These are phyloP conservation scores for Schizosaccharomyces lindneri DNA, from an alignment of 805 yeast species.

Conservation along the genomic window DNA sequence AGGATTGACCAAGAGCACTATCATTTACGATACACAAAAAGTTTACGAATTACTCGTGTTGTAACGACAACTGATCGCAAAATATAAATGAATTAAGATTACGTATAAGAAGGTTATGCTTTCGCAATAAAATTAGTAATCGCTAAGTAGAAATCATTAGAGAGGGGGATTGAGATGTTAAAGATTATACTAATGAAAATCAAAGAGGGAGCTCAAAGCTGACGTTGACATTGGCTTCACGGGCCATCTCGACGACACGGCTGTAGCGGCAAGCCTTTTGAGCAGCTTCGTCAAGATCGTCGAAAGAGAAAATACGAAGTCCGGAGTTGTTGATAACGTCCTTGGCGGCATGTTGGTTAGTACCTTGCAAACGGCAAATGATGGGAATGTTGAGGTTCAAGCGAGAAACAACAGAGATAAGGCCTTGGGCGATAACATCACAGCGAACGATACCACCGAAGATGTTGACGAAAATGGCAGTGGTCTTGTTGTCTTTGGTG, in stretches of 20 bases:
- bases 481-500: slow-evolving; percentile 65
- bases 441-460: slow-evolving; percentile 99
- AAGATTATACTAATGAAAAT: slow-evolving; percentile 1
- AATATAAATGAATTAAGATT: no score
- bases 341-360: slow-evolving; percentile 76
- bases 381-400: slow-evolving; percentile 80
- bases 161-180: background rate
- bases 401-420: slow-evolving; percentile 82
- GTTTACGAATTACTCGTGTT: no score
- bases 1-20: no score
- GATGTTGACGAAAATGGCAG: slow-evolving; percentile 91
- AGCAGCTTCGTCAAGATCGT: slow-evolving; percentile 93
- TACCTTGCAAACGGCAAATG: slow-evolving; percentile 96
- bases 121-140: no score
- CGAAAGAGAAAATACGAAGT: slow-evolving; percentile 70
- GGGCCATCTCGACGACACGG: slow-evolving; percentile 23
- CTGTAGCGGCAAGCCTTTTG: slow-evolving; percentile 69
- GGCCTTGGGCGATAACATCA: slow-evolving; percentile 94
- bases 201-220: slow-evolving; percentile 24
- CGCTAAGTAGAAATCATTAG: no score
- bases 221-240: slow-evolving; percentile 25
- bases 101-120: no score
- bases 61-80: no score
- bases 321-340: slow-evolving; percentile 70
- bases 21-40: no score